Conservation (phyloP, 352 stramenopile genomes). For the Phytophthora chlamydospora region DNA sequence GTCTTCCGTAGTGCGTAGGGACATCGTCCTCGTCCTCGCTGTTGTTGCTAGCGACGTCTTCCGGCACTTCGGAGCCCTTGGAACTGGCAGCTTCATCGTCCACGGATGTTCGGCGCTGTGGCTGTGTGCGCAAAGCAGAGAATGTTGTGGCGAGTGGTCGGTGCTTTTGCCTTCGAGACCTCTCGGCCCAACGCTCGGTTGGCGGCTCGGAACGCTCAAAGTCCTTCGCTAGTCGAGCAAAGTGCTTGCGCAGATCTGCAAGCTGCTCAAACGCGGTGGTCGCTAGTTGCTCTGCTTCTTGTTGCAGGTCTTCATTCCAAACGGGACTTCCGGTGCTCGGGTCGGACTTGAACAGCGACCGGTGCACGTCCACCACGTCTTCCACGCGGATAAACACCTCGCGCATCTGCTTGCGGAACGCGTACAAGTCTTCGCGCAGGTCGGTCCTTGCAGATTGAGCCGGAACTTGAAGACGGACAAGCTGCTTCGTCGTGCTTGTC, state of each 20-base stretch:
- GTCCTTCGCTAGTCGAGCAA: conserved; percentile 36
- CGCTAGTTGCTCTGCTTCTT: conserved; percentile 44
- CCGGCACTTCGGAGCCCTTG: conserved; percentile 1
- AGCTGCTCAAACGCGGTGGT: conserved; percentile 56
- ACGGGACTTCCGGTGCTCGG: conserved; percentile 43
- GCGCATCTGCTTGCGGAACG: conserved; percentile 67
- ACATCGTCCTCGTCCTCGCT: conserved; percentile 4
- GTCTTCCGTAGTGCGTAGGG: conserved; percentile 12
- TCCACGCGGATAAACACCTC: conserved; percentile 62
- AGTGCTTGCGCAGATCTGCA: conserved; percentile 41
- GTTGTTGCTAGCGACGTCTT: conserved; percentile 7
- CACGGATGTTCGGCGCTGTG: background rate
- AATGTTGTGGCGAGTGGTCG: background rate
- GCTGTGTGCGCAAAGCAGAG: background rate
- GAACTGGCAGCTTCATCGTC: conserved; percentile 4
- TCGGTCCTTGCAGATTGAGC: conserved; percentile 23
- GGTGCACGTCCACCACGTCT: conserved; percentile 70
- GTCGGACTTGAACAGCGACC: conserved; percentile 65
- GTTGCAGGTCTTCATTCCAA: conserved; percentile 25
- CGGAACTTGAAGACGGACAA: background rate
- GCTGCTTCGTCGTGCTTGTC: background rate
- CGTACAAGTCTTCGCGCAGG: conserved; percentile 60
- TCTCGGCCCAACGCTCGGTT: background rate
- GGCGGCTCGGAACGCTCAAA: conserved; percentile 26
- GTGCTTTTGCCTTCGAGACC: background rate